Evolutionary conservation across 2,329 filamentous ascomycete species (phyloP).

Genomic region (Talaromyces marneffei): DNA sequence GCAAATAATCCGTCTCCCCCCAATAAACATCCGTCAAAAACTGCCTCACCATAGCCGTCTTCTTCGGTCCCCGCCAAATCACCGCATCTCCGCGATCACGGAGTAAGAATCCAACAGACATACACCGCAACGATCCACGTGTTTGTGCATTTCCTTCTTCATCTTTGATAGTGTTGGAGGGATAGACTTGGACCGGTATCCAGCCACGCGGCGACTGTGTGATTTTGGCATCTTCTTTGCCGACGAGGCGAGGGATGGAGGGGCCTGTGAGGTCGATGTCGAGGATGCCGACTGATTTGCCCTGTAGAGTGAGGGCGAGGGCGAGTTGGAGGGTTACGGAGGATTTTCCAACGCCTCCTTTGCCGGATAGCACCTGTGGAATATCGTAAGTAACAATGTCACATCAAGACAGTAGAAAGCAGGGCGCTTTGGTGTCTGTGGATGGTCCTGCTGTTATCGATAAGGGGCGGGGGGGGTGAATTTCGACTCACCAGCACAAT

Average conservation of each 20-base stretch:
- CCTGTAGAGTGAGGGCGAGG: slow-evolving; percentile 76
- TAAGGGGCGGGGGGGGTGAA: slow-evolving; percentile 20
- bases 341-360: slow-evolving; percentile 96
- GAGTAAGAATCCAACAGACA: slow-evolving; percentile 90
- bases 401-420: neutral
- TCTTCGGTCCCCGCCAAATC: slow-evolving; percentile 96
- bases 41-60: slow-evolving; percentile 97
- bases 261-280: slow-evolving; percentile 95
- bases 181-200: slow-evolving; percentile 81
- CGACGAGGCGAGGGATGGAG: slow-evolving; percentile 91
- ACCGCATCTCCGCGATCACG: slow-evolving; percentile 80
- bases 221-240: slow-evolving; percentile 81
- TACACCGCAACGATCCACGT: slow-evolving; percentile 54
- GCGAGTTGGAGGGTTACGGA: slow-evolving; percentile 96
- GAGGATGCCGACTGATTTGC: slow-evolving; percentile 86
- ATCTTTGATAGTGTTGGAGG: slow-evolving; percentile 36
- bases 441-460: slow-evolving; percentile 17
- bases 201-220: slow-evolving; percentile 87
- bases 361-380: slow-evolving; percentile 72
- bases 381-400: neutral
- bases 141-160: slow-evolving; percentile 17
- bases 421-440: too few species aligned
- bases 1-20: slow-evolving; percentile 78
- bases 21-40: slow-evolving; percentile 90
- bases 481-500: slow-evolving; percentile 35